These are phyloP conservation scores for Boletus mariae DNA, from an alignment of 1,284 basidiomycete genomes.

Conservation along the genomic window DNA sequence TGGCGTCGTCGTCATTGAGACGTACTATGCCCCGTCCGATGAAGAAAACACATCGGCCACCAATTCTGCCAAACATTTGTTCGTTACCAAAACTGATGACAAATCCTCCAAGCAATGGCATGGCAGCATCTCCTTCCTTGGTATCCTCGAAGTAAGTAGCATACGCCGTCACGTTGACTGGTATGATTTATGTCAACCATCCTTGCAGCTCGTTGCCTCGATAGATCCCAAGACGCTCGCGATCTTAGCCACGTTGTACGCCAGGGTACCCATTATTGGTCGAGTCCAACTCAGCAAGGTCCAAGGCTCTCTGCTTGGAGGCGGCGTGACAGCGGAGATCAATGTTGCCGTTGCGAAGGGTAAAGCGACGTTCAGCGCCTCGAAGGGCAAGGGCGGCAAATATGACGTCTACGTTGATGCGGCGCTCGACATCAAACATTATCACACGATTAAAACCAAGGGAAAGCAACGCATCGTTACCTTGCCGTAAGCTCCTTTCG, in stretches of 20 bases:
- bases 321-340: not conserved
- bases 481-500: not conserved
- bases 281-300: not conserved
- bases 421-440: not conserved
- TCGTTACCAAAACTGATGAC: too few species aligned
- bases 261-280: not conserved
- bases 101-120: not conserved
- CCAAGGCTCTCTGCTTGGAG: not conserved
- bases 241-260: not conserved
- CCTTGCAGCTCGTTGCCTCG: not conserved
- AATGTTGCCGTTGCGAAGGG: not conserved
- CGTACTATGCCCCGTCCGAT: not conserved
- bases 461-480: not conserved
- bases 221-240: not conserved
- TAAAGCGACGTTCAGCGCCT: not conserved
- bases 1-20: not conserved
- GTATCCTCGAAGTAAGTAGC: not conserved
- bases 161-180: not conserved
- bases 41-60: not conserved
- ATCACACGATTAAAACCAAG: not conserved
- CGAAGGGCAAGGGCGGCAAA: not conserved
- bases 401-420: not conserved
- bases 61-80: not conserved
- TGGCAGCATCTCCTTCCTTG: not conserved
- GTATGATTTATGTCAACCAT: not conserved